Percentiles rank a stretch among this genome's conserved stretches.
phyloP scores from a whole-genome alignment of 1,139 yeast species.

The Protomyces inundatus region DNA sequence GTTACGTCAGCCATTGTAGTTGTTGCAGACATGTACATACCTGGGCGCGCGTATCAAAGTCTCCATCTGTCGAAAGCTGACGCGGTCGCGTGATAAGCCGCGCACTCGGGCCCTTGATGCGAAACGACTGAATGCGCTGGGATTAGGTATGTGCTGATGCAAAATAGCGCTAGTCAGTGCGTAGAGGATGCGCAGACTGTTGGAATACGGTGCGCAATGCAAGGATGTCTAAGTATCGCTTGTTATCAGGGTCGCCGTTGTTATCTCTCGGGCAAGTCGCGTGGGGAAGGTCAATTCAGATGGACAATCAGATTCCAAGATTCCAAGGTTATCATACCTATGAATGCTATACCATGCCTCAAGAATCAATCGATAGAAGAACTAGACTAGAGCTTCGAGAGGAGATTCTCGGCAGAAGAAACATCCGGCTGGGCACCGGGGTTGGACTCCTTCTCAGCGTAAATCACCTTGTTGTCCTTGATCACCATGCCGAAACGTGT shows the following conservation, averaged over 20 bases:
- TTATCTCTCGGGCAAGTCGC: too few species aligned
- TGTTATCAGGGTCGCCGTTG: too few species aligned
- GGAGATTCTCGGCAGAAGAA: slow-evolving; percentile 12
- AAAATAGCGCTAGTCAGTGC: too few species aligned
- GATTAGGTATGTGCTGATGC: too few species aligned
- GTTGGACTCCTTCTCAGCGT: slow-evolving; percentile 60
- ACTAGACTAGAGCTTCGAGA: slow-evolving; percentile 4
- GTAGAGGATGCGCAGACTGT: too few species aligned
- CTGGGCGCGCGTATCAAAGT: neutral
- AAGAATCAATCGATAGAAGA: neutral
- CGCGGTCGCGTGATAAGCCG: neutral
- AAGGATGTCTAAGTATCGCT: too few species aligned
- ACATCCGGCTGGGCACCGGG: slow-evolving; percentile 41
- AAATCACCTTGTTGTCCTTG: slow-evolving; percentile 58
- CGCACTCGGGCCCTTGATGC: too few species aligned
- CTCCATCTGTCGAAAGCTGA: neutral
- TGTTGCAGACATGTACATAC: neutral
- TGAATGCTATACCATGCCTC: neutral
- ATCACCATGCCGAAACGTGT: slow-evolving; percentile 68
- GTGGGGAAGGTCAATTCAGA: neutral
- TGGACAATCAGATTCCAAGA: neutral
- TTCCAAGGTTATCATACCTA: neutral
- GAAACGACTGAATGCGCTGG: too few species aligned
- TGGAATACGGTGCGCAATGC: too few species aligned
- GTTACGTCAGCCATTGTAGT: neutral